Base-by-base conservation (phyloP, 805 yeast genomes). In the Candida glaebosa region DNA sequence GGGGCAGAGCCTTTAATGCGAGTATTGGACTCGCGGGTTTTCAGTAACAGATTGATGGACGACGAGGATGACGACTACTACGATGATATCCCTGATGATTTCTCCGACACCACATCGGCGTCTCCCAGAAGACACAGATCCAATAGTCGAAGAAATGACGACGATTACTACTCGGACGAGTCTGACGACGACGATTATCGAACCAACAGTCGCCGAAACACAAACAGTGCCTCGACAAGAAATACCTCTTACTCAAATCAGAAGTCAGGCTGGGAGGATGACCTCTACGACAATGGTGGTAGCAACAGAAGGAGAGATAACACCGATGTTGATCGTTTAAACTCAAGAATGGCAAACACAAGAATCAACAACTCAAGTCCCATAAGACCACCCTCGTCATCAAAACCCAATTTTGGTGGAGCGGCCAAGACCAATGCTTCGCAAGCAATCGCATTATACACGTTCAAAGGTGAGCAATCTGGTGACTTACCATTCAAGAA, bases 401-500 rank as follows among this genome's bases (percentile, higher is more conserved):
- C 63, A n/a, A 69, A 68, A 44, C 72, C 73, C 17, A 60, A 61
- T 46, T 67, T 68, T 46, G 69, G 76, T 39, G 56, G 60, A 3
- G 54, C 55, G 20, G 50, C 58, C 24, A 65, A 61, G 36, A 39
- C 72, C 12, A 62, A 60, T 32, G 73, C 84, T 4, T 82, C 79
- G 49, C 90, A 88, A 61, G 99, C 96, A 1, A 83, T 88, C 45
- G 99, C 99, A 0, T 70, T 89, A 49, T 91, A 77, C 65, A 75
- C 89, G 2, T 91, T 93, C 62, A 84, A 82, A 39, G 98, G 97
- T 19, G 96, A 90, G 62, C 95, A 91, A 65, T 59, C 75, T n/a
- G 97, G 97, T 4, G 99, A 93, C 62, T 73, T 93, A 55, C 78
- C 95, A 3, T 93, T 93, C 73, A 82, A 79, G 51, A 93, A 93